A percentile compares a stretch with the other conserved stretches of the same genome.
phyloP scores from a whole-genome alignment of 768 basidiomycete species.

The Calvatia gigantea region DNA sequence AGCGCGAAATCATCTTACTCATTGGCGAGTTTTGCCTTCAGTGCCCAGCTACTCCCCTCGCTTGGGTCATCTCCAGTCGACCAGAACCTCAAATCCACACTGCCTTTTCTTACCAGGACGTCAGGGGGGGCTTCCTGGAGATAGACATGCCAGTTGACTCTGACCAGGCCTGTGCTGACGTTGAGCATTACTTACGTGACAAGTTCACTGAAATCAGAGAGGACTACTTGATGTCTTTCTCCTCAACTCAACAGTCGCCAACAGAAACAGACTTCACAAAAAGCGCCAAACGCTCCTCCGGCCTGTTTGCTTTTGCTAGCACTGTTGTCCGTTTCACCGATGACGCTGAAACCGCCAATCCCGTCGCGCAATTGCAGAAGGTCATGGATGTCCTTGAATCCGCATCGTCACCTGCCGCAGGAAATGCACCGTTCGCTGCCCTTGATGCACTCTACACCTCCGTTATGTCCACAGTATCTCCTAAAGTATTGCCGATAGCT shows the following conservation, averaged over 20 bases:
- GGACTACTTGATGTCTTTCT: neutral
- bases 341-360: neutral
- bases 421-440: neutral
- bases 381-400: neutral
- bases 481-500: neutral
- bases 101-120: slow-evolving; percentile 4
- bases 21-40: slow-evolving; percentile 7
- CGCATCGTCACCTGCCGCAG: neutral
- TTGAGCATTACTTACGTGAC: slow-evolving; percentile 15
- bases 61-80: slow-evolving; percentile 24
- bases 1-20: slow-evolving; percentile 14
- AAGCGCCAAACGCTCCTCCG: slow-evolving; percentile 18
- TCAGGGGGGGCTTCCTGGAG: neutral
- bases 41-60: slow-evolving; percentile 12
- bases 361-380: neutral
- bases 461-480: neutral
- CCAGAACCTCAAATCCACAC: slow-evolving; percentile 21
- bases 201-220: slow-evolving; percentile 12
- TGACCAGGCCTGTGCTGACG: slow-evolving; percentile 16
- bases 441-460: slow-evolving; percentile 11
- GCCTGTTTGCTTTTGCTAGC: slow-evolving; percentile 23
- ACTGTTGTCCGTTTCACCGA: slow-evolving; percentile 21
- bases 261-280: slow-evolving; percentile 1
- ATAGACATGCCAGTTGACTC: slow-evolving; percentile 10
- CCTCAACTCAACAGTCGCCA: slow-evolving; percentile 19